A percentile compares a stretch with the other conserved stretches of the same genome.
These are phyloP conservation scores for Angomonas deanei DNA, from an alignment of 208 protist species.

Conservation along the genomic window DNA sequence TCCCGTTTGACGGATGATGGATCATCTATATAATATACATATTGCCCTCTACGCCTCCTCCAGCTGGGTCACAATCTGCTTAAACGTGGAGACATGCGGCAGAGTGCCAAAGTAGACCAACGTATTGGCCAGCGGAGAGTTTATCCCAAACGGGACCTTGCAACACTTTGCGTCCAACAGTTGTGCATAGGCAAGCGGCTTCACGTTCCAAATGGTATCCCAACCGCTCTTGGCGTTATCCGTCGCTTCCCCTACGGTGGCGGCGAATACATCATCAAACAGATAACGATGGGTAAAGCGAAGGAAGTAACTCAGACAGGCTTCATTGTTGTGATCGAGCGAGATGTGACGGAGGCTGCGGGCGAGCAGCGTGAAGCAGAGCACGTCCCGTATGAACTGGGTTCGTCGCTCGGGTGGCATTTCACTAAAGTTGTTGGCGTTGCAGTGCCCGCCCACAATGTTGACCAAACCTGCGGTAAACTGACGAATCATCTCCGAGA, in stretches of 20 bases:
- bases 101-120: background rate
- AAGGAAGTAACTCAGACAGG: background rate
- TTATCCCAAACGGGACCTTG: background rate
- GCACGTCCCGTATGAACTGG: background rate
- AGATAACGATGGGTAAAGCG: background rate
- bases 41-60: too few relatives aligned
- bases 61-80: too few relatives aligned
- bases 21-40: too few relatives aligned
- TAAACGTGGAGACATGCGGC: too few relatives aligned
- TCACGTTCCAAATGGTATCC: background rate
- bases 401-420: background rate
- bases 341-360: background rate
- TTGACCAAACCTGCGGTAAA: background rate
- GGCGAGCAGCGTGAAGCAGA: background rate
- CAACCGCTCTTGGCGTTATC: background rate
- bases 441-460: background rate
- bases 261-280: background rate
- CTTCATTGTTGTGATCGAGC: background rate
- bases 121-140: background rate
- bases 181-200: background rate
- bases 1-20: too few relatives aligned
- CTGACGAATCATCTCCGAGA: background rate
- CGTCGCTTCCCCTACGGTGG: background rate
- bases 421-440: background rate
- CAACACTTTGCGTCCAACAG: background rate